Evolutionary conservation across 2,329 filamentous ascomycete genomes (phyloP).

Genomic region (Colletotrichum cereale): DNA sequence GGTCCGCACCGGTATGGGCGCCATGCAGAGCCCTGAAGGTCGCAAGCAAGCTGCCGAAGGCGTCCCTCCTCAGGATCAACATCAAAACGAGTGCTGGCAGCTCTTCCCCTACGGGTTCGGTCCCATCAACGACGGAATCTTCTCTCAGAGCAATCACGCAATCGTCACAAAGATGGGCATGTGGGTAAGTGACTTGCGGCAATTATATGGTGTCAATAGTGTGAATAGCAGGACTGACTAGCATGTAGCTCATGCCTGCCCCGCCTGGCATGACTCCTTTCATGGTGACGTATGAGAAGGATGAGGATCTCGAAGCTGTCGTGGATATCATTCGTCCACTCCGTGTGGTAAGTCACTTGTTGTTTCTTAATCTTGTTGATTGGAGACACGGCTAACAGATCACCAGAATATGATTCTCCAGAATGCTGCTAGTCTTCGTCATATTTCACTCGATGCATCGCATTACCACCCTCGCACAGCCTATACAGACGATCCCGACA

Average conservation of each 20-base stretch:
- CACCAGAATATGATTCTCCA: slow-evolving; percentile 51
- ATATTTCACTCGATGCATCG: slow-evolving; percentile 57
- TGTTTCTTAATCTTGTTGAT: no score
- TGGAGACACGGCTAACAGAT: background rate
- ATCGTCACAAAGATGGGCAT: slow-evolving; percentile 68
- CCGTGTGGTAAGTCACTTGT: slow-evolving; percentile 35
- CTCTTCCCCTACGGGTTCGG: slow-evolving; percentile 56
- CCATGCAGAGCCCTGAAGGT: slow-evolving; percentile 51
- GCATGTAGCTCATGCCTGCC: slow-evolving; percentile 49
- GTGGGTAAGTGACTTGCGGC: slow-evolving; percentile 37
- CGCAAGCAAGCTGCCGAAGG: slow-evolving; percentile 51
- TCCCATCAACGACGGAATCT: slow-evolving; percentile 58
- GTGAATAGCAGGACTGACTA: background rate
- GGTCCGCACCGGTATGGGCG: slow-evolving; percentile 61
- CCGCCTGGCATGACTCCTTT: slow-evolving; percentile 53
- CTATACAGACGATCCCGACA: slow-evolving; percentile 42
- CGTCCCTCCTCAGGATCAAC: slow-evolving; percentile 47
- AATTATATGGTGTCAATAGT: no score
- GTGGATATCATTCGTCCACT: slow-evolving; percentile 54
- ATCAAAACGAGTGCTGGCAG: slow-evolving; percentile 48
- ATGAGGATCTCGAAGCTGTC: slow-evolving; percentile 50
- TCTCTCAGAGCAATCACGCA: slow-evolving; percentile 64
- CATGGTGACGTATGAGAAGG: slow-evolving; percentile 54
- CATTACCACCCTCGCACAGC: slow-evolving; percentile 50
- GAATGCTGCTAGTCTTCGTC: slow-evolving; percentile 60